Base-by-base conservation (phyloP, 169 alveolate genomes). In the Babesia bovis region DNA sequence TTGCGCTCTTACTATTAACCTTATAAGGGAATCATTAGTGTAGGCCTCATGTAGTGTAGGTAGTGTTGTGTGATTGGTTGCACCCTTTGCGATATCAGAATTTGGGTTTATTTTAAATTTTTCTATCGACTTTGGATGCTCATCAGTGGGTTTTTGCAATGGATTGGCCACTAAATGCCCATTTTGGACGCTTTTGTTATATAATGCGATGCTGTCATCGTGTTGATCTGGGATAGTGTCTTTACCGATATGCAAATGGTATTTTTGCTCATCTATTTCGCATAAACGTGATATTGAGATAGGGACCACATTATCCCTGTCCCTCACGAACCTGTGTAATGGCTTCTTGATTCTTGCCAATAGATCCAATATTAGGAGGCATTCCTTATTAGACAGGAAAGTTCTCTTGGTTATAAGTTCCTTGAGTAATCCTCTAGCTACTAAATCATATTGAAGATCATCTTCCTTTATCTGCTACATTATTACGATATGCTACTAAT, bases 281-380 rank as follows among this genome's bases (percentile, higher is more conserved):
- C 19, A 17, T 19, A 42, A 53, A 23, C 40, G 33, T 9, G 7
- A 38, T 13, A 38, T 13, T n/a, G n/a, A n/a, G 33, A 13, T 56
- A 30, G 13, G 25, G 19, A 3, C 23, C 30, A 2, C 49, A 4
- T 36, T 32, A 28, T 35, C 28, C 1, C 38, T 53, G 0, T 35
- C 4, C 19, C 71, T 40, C 7, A 65, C 17, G n/a, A n/a, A n/a
- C 7, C 68, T 49, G 28, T 23, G 47, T 15, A 75, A 49, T 10
- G 86, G 86, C 26, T 50, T 60, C 44, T 78, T 78, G 13, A 78
- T 78, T 28, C 83, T 42, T 19, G 66, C 44, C 57, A 78, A 57
- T 19, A 69, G 6, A 51, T 63, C 66, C 19, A 59, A 33, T 10
- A 66, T 59, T 4, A 49, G 58, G 30, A 78, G 21, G 44, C 60